These are phyloP conservation scores for Tricladium varicosporioides DNA, from an alignment of 2,329 filamentous ascomycete genomes.

Conservation along the genomic window DNA sequence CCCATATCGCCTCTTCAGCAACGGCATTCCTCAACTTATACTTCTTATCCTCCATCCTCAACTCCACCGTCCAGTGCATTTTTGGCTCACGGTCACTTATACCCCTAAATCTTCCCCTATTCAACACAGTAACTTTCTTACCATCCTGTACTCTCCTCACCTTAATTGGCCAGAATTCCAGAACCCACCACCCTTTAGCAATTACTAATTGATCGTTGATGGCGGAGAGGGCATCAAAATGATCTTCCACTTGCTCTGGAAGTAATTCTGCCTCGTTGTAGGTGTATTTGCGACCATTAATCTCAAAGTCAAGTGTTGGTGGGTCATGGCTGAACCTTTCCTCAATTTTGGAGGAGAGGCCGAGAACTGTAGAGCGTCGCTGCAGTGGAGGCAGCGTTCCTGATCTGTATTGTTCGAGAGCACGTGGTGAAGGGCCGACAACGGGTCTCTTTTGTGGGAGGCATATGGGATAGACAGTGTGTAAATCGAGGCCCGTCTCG, in stretches of 20 bases:
- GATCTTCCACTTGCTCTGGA: constrained; percentile 42
- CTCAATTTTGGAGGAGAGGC: constrained; percentile 24
- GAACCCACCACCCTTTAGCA: constrained; percentile 42
- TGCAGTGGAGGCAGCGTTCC: constrained; percentile 34
- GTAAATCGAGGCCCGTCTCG: constrained; percentile 42
- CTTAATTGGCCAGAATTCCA: constrained; percentile 44
- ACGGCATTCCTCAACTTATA: constrained; percentile 36
- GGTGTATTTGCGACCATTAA: neutral
- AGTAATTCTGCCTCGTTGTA: constrained; percentile 23
- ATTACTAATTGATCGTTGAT: constrained; percentile 41
- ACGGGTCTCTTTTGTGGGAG: constrained; percentile 31
- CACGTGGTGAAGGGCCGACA: constrained; percentile 35
- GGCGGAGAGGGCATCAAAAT: constrained; percentile 40
- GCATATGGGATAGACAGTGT: constrained; percentile 41
- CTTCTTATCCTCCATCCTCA: constrained; percentile 34
- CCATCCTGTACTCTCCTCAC: constrained; percentile 32
- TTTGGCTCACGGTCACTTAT: constrained; percentile 38
- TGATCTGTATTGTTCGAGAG: constrained; percentile 37
- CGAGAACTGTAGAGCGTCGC: constrained; percentile 32
- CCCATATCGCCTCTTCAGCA: constrained; percentile 36
- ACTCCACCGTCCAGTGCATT: constrained; percentile 44
- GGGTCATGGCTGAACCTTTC: constrained; percentile 12
- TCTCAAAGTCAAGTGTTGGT: constrained; percentile 3
- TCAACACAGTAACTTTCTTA: constrained; percentile 38
- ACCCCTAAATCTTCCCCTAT: constrained; percentile 38